Evolutionary conservation across 2,329 filamentous ascomycete species (phyloP), one percentile per base, ranked within the genome.

Genomic region (Paecilomyces niveus): DNA sequence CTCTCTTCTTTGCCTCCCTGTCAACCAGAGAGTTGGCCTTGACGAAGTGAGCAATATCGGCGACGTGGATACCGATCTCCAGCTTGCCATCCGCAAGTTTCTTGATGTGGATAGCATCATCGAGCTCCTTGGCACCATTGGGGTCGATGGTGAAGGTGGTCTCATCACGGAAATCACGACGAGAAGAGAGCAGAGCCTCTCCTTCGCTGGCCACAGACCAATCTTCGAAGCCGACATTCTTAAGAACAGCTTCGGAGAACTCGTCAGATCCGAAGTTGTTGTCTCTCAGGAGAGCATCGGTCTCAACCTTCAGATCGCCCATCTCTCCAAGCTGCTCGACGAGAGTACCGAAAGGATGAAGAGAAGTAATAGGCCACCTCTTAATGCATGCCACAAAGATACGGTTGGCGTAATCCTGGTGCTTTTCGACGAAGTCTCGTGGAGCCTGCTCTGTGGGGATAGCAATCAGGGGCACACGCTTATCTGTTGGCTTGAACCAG

Each of bases 321-420:
- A 97, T 97, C 73, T 91, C 90, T 62, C 94, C 94, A 57, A 99
- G 87, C 77, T 96, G 91, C 78, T 99, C 94, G 57, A 97, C 92
- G 53, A 99, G 86, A 8, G 94, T 99, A 72, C 94, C 94, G 69
- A 99, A 99, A 32, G 94, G 94, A 78, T 99, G 94, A 58, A 99
- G 85, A n/a, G 94, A 99, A 29, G 94, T 99, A 70, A 99, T 99
- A 63, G 94, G 94, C 94, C 94, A 99, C 71, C 94, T 87, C 84
- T 99, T 99, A 78, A 99, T 99, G 79, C 92, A 97, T 54, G 94
- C 94, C 66, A 99, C 94, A 65, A 99, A 99, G 69, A 99, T 99
- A 68, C 92, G 89, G 77, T 96, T 95, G 58, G 93, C 92, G 68
- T 97, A 99, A 31, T 97, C 91, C 74, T 96, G 91, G 74, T 99